Percentiles rank a stretch among this genome's conserved stretches.
These are phyloP conservation scores for Blyttiomyces sp. DNA, from an alignment of 371 early-diverging fungal genomes.

Conservation along the genomic window DNA sequence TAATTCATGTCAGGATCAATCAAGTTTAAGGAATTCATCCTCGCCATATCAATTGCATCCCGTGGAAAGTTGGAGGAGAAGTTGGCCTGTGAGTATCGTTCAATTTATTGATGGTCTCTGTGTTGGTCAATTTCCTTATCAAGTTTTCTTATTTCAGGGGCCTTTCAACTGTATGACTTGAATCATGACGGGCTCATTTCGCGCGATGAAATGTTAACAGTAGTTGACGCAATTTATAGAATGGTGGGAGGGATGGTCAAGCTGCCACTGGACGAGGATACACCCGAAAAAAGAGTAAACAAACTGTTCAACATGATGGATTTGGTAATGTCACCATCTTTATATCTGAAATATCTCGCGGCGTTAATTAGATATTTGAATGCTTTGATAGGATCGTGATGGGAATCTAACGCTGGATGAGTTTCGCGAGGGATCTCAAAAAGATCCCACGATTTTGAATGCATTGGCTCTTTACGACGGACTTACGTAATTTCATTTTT, in stretches of 20 bases:
- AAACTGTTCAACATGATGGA: constrained; percentile 91
- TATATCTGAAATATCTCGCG: no score
- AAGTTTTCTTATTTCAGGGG: constrained; percentile 32
- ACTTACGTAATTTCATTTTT: constrained; percentile 21
- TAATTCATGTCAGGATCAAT: constrained; percentile 47
- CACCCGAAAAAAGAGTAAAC: constrained; percentile 87
- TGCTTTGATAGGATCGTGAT: constrained; percentile 65
- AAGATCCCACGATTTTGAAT: constrained; percentile 85
- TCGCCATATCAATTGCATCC: constrained; percentile 80
- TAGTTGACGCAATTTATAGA: constrained; percentile 90
- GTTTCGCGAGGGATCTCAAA: constrained; percentile 83
- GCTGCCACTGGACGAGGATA: constrained; percentile 76
- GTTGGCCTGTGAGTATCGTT: not conserved
- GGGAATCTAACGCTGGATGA: constrained; percentile 76
- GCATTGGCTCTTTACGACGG: constrained; percentile 86
- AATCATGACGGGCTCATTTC: constrained; percentile 87
- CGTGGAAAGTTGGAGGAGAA: constrained; percentile 68
- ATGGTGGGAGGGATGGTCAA: constrained; percentile 91
- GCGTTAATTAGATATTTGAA: no score
- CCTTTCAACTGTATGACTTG: constrained; percentile 85
- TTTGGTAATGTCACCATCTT: constrained; percentile 44
- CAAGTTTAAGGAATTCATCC: constrained; percentile 91
- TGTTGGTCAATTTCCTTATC: not conserved
- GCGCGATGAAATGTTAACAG: constrained; percentile 81
- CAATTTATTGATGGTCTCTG: not conserved